phyloP scores from a whole-genome alignment of 2,329 filamentous ascomycete genomes.

The Colletotrichum echinochloae region DNA sequence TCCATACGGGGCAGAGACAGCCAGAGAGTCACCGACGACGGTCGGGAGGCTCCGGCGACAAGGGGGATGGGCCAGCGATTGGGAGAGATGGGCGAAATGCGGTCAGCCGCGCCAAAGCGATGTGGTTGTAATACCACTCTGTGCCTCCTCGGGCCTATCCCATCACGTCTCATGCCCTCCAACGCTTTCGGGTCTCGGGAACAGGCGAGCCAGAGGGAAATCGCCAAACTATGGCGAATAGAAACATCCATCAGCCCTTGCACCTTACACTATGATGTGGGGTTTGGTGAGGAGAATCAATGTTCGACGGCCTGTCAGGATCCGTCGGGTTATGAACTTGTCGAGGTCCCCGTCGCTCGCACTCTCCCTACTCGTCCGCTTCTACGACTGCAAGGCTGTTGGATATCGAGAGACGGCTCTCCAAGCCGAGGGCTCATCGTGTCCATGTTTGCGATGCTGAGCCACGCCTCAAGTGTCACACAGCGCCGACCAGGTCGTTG shows the following conservation, averaged over 20 bases:
- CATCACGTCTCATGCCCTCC: conserved; percentile 6
- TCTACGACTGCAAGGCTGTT: background rate
- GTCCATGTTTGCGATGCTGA: background rate
- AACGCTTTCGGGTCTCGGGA: conserved; percentile 15
- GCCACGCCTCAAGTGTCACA: conserved; percentile 2
- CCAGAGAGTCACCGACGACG: background rate
- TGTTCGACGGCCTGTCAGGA: background rate
- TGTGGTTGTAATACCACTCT: conserved; percentile 29
- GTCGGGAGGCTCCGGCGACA: background rate
- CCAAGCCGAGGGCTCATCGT: background rate
- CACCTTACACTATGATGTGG: conserved; percentile 8
- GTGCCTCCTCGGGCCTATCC: conserved; percentile 13
- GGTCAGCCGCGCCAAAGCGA: conserved; percentile 28
- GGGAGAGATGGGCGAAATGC: background rate
- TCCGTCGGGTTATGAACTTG: background rate
- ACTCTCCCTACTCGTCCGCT: background rate
- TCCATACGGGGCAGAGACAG: background rate
- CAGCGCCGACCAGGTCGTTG: conserved; percentile 7
- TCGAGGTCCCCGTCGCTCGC: background rate
- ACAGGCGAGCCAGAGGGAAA: conserved; percentile 13
- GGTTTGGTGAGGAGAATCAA: background rate
- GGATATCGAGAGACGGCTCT: background rate
- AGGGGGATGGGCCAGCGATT: background rate
- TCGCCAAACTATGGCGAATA: conserved; percentile 3
- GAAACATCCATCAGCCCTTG: background rate